Conservation (phyloP, 1,284 basidiomycete species). For the Ustilago shanxiensis region DNA sequence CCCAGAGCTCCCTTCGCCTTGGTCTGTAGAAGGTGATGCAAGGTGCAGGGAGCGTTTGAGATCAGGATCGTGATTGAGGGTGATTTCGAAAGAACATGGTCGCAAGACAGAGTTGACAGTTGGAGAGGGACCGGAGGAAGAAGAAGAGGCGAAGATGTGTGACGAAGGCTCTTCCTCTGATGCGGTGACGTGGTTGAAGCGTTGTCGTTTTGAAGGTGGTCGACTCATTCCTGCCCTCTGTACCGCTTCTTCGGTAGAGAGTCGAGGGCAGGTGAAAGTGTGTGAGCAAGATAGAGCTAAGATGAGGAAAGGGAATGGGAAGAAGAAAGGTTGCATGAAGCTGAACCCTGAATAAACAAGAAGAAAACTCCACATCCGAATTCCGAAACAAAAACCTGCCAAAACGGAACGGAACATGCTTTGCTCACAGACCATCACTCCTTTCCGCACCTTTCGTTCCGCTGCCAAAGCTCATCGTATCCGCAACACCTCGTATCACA, state of each 20-base stretch:
- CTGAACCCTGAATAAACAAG: slow-evolving; percentile 18
- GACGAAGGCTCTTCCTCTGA: neutral
- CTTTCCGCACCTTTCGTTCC: neutral
- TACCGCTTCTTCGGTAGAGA: neutral
- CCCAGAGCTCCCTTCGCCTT: neutral
- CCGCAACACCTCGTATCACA: neutral
- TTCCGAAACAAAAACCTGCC: slow-evolving; percentile 15
- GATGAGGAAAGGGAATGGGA: neutral
- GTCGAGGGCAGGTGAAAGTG: neutral
- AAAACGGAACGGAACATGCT: neutral
- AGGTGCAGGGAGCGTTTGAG: slow-evolving; percentile 16
- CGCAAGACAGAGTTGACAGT: neutral
- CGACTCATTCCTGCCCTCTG: slow-evolving; percentile 8
- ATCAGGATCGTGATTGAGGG: slow-evolving; percentile 20
- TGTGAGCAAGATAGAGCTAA: neutral
- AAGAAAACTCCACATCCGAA: slow-evolving; percentile 42
- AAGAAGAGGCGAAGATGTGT: slow-evolving; percentile 25
- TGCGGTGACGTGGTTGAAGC: neutral
- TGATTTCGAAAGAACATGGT: slow-evolving; percentile 30
- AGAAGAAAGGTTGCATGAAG: neutral
- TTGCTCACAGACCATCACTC: slow-evolving; percentile 14
- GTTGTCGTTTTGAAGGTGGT: slow-evolving; percentile 7
- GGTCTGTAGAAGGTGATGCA: neutral
- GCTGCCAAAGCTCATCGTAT: too few species aligned
- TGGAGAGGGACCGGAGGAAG: neutral